Percentiles rank a stretch among this genome's conserved stretches.
These are phyloP conservation scores for Phoma sp. DNA, from an alignment of 2,329 filamentous ascomycete genomes.

Conservation along the genomic window DNA sequence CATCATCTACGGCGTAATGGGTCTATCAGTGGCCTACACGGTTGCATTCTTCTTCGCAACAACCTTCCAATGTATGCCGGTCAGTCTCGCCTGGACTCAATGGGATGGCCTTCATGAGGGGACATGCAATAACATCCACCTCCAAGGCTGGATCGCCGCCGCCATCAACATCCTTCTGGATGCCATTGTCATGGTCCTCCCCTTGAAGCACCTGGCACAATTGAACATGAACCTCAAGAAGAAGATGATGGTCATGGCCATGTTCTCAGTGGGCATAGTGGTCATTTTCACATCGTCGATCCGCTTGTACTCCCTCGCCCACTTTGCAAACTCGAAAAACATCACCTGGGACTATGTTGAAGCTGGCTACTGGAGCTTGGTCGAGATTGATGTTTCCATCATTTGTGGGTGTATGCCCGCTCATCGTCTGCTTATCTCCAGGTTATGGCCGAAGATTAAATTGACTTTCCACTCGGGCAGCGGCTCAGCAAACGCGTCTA, in stretches of 20 bases:
- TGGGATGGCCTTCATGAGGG: conserved; percentile 38
- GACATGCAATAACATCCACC: conserved; percentile 43
- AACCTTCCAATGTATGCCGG: conserved; percentile 59
- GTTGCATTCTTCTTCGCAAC: conserved; percentile 58
- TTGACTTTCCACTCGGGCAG: conserved; percentile 21
- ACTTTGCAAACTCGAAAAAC: conserved; percentile 53
- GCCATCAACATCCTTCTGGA: conserved; percentile 45
- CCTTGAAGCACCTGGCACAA: conserved; percentile 38
- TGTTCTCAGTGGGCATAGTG: conserved; percentile 49
- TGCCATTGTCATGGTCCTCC: conserved; percentile 38
- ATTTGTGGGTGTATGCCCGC: conserved; percentile 55
- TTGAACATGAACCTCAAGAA: conserved; percentile 42
- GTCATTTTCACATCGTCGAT: conserved; percentile 24
- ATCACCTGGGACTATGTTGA: conserved; percentile 50
- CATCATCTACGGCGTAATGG: conserved; percentile 35
- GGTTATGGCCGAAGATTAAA: conserved; percentile 24
- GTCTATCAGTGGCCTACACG: conserved; percentile 33
- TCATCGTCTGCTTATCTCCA: conserved; percentile 24
- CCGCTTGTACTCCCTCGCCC: conserved; percentile 50
- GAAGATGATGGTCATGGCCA: conserved; percentile 47
- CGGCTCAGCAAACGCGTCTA: conserved; percentile 5
- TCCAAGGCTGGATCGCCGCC: conserved; percentile 41
- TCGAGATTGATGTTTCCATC: conserved; percentile 45
- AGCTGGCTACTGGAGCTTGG: conserved; percentile 50
- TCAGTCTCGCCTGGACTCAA: conserved; percentile 57